Base-by-base conservation (phyloP, 768 basidiomycete genomes). In the Mycena vitilis region DNA sequence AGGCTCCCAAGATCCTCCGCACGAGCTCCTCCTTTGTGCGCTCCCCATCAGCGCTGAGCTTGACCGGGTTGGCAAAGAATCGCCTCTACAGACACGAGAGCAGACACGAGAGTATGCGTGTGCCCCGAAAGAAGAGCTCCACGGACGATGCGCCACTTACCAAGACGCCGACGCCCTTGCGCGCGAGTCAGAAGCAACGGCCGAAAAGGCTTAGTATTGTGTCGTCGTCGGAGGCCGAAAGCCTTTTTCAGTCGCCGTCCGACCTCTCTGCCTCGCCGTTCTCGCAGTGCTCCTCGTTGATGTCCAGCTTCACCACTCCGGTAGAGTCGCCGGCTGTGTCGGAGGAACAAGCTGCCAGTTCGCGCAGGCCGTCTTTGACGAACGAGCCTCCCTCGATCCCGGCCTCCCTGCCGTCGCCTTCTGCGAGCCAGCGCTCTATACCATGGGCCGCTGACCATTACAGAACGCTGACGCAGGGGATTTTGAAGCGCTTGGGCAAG, bases 81-180 rank as follows among this genome's bases (percentile, higher is more conserved):
- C 85, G 87, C 37, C 81, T 92, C 63, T 87, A 85, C 9, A 87
- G 85, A 72, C 89, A 91, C 71, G 91, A 93, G 76, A 92, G 91
- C 9, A 87, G 85, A 72, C 89, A 91, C 71, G 91, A 93, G 76
- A 92, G 91, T 58, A 86, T 93, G 23, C 85, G 90, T 30, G 86
- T 92, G 53, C 86, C 88, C 34, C 81, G 91, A 63, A 84, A 87
- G 69, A 87, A 81, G 76, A 87, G 88, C 66, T 81, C 86, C 36
- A 51, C 78, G 40, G 83, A 83, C 53, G 75, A 81, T 12, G 80
- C 81, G 36, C 74, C 65, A 47, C 62, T 60, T 64, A 73, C 74
- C 62, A 71, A 74, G 63, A 60, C 77, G 15, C 70, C 79, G 12
- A 60, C 77, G 15, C 70, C 79, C 12, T 70, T 72, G 20, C 59